Conservation (phyloP, 2,329 filamentous ascomycete species). For the Exophiala calicioides region DNA sequence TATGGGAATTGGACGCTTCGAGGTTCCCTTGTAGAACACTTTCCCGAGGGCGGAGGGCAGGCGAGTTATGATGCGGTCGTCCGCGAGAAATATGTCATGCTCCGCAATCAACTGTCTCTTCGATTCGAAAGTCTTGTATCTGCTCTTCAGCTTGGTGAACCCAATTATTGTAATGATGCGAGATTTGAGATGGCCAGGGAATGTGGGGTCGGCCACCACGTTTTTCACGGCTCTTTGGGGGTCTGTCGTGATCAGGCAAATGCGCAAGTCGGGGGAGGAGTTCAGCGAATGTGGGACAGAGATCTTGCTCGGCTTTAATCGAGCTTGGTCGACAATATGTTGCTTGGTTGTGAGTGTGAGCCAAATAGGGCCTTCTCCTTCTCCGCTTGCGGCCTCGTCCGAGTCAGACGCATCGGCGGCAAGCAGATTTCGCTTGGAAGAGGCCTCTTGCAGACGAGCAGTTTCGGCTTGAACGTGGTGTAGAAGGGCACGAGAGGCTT, state of each 20-base stretch:
- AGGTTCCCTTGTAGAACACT: slow-evolving; percentile 81
- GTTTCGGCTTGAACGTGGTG: slow-evolving; percentile 56
- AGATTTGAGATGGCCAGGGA: slow-evolving; percentile 66
- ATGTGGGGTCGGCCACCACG: slow-evolving; percentile 71
- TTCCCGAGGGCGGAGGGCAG: slow-evolving; percentile 82
- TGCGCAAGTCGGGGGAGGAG: slow-evolving; percentile 63
- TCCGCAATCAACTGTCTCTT: slow-evolving; percentile 79
- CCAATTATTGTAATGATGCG: slow-evolving; percentile 78
- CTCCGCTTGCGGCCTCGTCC: slow-evolving; percentile 47
- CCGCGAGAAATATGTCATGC: slow-evolving; percentile 91
- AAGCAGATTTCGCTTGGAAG: slow-evolving; percentile 58
- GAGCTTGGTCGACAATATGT: slow-evolving; percentile 70
- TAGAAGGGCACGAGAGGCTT: slow-evolving; percentile 61
- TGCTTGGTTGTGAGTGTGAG: slow-evolving; percentile 65
- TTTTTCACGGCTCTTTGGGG: slow-evolving; percentile 89
- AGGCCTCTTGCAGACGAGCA: slow-evolving; percentile 49
- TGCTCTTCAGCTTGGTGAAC: slow-evolving; percentile 79
- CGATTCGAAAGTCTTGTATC: slow-evolving; percentile 86
- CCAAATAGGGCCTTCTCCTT: slow-evolving; percentile 60
- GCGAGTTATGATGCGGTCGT: slow-evolving; percentile 74
- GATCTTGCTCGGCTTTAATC: slow-evolving; percentile 83
- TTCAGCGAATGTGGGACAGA: slow-evolving; percentile 74
- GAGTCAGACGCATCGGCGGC: slow-evolving; percentile 47
- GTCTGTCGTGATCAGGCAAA: slow-evolving; percentile 85
- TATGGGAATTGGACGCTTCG: slow-evolving; percentile 85